These are phyloP conservation scores for Lactifluus subvellereus DNA, from an alignment of 768 basidiomycete genomes.

Conservation along the genomic window DNA sequence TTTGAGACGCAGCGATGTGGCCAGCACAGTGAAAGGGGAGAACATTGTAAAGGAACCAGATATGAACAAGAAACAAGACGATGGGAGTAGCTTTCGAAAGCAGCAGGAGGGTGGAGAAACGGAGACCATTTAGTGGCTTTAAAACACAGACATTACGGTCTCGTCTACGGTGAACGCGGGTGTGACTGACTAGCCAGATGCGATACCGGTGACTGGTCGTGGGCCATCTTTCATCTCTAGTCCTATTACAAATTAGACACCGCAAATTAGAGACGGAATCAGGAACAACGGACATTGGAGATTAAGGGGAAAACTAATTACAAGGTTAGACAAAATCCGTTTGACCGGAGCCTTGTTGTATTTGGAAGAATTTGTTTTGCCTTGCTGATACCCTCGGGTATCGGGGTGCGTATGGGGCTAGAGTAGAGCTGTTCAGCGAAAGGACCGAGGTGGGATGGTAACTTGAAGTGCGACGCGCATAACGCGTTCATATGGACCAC, in stretches of 20 bases:
- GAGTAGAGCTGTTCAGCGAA: too few species aligned
- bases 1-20: slow-evolving; percentile 3
- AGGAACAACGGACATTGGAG: neutral
- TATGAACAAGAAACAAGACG: neutral
- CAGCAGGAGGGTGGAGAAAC: neutral
- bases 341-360: too few species aligned
- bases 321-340: too few species aligned
- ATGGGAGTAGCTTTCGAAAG: neutral
- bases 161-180: neutral
- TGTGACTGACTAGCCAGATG: neutral
- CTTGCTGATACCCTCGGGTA: too few species aligned
- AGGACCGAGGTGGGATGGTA: too few species aligned
- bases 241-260: neutral
- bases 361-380: too few species aligned
- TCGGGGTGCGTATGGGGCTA: too few species aligned
- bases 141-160: neutral
- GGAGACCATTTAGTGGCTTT: neutral
- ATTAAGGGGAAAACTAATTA: too few species aligned
- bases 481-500: too few species aligned
- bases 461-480: too few species aligned
- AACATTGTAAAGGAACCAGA: neutral
- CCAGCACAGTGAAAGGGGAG: slow-evolving; percentile 5
- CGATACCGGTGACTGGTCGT: neutral
- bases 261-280: neutral
- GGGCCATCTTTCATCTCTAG: neutral